phyloP scores from a whole-genome alignment of 2,329 filamentous ascomycete genomes.

The Blumeria graminis region DNA sequence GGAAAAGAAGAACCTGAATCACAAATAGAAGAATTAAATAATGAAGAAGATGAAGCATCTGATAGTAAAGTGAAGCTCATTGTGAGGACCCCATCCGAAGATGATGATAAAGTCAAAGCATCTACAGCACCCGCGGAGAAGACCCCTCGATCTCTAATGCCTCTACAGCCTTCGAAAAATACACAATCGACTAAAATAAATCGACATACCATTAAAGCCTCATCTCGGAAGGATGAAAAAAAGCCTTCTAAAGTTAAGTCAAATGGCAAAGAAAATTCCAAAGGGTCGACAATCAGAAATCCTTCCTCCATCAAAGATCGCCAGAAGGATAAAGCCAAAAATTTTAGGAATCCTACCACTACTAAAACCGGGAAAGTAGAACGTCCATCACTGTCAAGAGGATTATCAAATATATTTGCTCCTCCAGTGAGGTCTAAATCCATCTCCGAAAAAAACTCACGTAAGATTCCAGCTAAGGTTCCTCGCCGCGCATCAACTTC shows the following conservation, averaged over 20 bases:
- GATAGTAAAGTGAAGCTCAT: not conserved
- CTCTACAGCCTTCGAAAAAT: conserved; percentile 16
- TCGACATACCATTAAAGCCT: conserved; percentile 48
- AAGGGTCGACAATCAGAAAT: not conserved
- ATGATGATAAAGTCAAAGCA: conserved; percentile 6
- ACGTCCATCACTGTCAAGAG: conserved; percentile 20
- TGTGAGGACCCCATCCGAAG: conserved; percentile 6
- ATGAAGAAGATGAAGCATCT: too few species aligned
- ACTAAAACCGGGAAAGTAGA: conserved; percentile 36
- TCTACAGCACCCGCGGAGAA: not conserved
- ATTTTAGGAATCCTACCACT: conserved; percentile 24
- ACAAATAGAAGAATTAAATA: too few species aligned
- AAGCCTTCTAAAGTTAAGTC: conserved; percentile 4
- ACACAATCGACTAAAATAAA: conserved; percentile 21
- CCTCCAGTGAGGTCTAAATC: conserved; percentile 47
- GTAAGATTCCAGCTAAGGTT: conserved; percentile 27
- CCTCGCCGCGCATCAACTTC: conserved; percentile 50
- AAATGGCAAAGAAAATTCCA: not conserved
- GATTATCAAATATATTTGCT: conserved; percentile 40
- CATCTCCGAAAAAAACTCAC: conserved; percentile 36
- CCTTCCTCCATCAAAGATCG: conserved; percentile 12
- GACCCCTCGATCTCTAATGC: conserved; percentile 13
- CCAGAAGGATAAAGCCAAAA: conserved; percentile 13
- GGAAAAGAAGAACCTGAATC: too few species aligned
- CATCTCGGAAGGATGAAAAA: conserved; percentile 23